Percentiles rank a stretch among this genome's conserved stretches.
phyloP scores from a whole-genome alignment of 179 eudicot genomes.

The Beta macrorhiza region DNA sequence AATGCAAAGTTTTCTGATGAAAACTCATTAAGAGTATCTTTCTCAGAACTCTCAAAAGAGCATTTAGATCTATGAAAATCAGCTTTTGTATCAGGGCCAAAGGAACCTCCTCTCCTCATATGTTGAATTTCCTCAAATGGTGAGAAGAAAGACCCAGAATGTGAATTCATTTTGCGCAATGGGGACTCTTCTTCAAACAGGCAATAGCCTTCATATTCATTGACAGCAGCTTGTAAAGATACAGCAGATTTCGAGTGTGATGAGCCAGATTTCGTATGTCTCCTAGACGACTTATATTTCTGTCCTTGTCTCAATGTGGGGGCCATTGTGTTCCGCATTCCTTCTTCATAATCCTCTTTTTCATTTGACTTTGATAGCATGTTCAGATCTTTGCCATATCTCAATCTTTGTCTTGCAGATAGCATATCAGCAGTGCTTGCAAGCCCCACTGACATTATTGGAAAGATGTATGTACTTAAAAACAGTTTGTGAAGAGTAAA shows the following conservation, averaged over 20 bases:
- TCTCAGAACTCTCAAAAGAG: constrained; percentile 28
- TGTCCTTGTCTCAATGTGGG: constrained; percentile 22
- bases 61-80: constrained; percentile 29
- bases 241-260: constrained; percentile 30
- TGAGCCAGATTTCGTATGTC: constrained; percentile 28
- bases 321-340: constrained; percentile 12
- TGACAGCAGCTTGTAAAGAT: constrained; percentile 22
- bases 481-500: constrained; percentile 5
- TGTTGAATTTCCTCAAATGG: constrained; percentile 31
- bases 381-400: constrained; percentile 21
- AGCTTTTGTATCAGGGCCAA: constrained; percentile 23
- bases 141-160: constrained; percentile 26
- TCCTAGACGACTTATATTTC: constrained; percentile 23
- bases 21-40: constrained; percentile 24
- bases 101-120: constrained; percentile 32
- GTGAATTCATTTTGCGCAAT: constrained; percentile 26
- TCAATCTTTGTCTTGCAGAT: constrained; percentile 24
- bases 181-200: constrained; percentile 37
- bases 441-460: constrained; percentile 38
- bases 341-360: constrained; percentile 27
- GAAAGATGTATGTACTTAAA: neutral
- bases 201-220: constrained; percentile 29
- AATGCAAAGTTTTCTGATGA: constrained; percentile 32
- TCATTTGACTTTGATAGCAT: constrained; percentile 25
- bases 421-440: constrained; percentile 24